phyloP scores from a whole-genome alignment of 495 filamentous ascomycete species.

The Aspergillus carlsbadensis region DNA sequence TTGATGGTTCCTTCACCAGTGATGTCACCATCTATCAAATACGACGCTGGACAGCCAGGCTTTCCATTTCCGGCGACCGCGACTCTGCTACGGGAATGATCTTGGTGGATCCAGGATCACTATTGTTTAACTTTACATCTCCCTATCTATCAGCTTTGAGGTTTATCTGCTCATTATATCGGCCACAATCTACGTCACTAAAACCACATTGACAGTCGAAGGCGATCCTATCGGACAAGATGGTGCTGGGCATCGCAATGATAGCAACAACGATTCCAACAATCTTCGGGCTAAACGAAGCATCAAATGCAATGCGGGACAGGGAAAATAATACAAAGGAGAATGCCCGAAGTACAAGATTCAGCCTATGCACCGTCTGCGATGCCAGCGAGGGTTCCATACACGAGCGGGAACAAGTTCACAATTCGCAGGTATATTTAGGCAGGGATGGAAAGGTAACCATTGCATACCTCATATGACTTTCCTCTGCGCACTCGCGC shows the following conservation, averaged over 20 bases:
- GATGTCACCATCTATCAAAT: background rate
- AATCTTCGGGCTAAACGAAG: conserved; percentile 30
- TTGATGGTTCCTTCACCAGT: no score
- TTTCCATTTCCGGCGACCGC: background rate
- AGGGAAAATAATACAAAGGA: conserved; percentile 13
- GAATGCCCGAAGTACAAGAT: no score
- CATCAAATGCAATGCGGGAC: conserved; percentile 22
- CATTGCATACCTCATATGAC: no score
- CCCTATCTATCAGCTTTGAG: background rate
- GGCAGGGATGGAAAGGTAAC: no score
- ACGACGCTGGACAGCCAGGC: background rate
- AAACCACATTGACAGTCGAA: background rate
- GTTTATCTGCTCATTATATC: background rate
- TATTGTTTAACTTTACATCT: background rate
- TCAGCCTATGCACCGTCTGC: no score
- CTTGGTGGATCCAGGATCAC: no score
- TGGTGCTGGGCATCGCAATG: conserved; percentile 31
- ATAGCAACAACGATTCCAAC: conserved; percentile 34
- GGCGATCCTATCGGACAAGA: conserved; percentile 9
- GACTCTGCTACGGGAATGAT: no score
- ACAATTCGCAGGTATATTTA: no score
- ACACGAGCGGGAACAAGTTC: no score
- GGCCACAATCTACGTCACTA: no score
- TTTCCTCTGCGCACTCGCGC: no score
- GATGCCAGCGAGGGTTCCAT: no score